A percentile compares a stretch with the other conserved stretches of the same genome.
Conservation (phyloP, 78 protist genomes). For the Dictyostelium purpureum region DNA sequence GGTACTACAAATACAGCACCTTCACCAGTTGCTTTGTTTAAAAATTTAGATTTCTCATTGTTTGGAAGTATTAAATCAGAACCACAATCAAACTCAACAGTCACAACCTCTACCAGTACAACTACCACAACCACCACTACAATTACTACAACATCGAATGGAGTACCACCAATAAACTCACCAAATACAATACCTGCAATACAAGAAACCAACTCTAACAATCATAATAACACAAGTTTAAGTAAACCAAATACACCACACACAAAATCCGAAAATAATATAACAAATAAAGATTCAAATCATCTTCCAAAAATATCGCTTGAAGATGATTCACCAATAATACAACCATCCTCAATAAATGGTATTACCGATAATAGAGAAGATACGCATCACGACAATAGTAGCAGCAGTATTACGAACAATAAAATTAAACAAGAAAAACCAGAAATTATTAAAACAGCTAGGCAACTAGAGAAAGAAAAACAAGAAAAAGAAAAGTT, state of each 20-base stretch:
- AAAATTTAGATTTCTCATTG: slow-evolving; percentile 27
- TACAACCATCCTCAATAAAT: background rate
- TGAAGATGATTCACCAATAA: slow-evolving; percentile 18
- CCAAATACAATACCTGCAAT: background rate
- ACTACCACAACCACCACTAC: background rate
- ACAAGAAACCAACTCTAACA: background rate
- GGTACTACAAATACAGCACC: background rate
- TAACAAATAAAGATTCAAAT: slow-evolving; percentile 1
- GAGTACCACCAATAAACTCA: background rate
- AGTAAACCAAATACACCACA: background rate
- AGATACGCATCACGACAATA: background rate
- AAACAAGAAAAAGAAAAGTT: background rate
- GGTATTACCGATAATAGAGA: background rate
- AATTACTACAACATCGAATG: background rate
- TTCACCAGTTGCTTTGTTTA: slow-evolving; percentile 12
- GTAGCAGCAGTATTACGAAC: background rate
- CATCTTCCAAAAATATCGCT: slow-evolving; percentile 33
- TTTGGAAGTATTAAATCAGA: slow-evolving; percentile 16
- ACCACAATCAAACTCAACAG: background rate
- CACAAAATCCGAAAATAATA: background rate
- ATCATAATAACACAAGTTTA: background rate
- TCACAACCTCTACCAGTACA: background rate
- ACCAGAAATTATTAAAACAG: background rate
- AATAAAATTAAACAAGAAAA: background rate
- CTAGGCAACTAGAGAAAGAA: background rate